Base-by-base conservation (phyloP, 1,139 yeast genomes). In the Scheffersomyces quercinus region DNA sequence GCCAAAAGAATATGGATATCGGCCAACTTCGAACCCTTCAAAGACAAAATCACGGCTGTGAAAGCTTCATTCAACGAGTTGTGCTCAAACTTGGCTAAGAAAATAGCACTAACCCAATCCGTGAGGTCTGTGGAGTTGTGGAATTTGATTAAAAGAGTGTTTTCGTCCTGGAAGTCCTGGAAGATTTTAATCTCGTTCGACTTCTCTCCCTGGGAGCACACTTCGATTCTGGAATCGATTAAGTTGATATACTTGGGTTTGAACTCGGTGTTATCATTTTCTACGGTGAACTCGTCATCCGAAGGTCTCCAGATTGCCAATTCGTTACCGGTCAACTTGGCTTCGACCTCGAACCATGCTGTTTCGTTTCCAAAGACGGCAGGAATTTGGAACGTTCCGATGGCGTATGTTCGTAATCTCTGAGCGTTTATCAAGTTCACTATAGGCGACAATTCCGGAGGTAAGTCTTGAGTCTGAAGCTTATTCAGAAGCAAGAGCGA, bases 1-100 rank as follows among this genome's bases (percentile, higher is more conserved):
- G 78, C 70, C 44, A 80, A 65, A 32, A 80, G 61, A 2, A 80
- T 75, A 51, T 78, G 78, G 39, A 79, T 70, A 54, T 80, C 85
- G n/a, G 77, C 68, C 48, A 79, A 68, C 46, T 70, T 64, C 5
- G 79, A 66, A 1, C 82, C 84, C 51, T 76, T 77, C n/a, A 75
- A 59, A n/a, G 82, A 75, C 37, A 80, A 62, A 29, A 78, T 60
- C 9, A 79, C 83, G 11, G 83, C 85, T 1, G 83, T 79, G 54
- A 71, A 80, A 11, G 81, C 74, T 59, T 79, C 82, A 58, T 77
- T 79, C 45, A 80, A 64, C 40, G 78, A 75, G 29, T 68, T 65
- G 52, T 67, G 70, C 57, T 80, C 85, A 53, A 67, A 79, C 50
- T 75, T 77, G 30, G 81, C 62, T 43, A 80, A 60, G 43, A 72